Evolutionary conservation across 805 yeast species (phyloP), one percentile per base, ranked within the genome.

Genomic region (Saturnispora saitoi): DNA sequence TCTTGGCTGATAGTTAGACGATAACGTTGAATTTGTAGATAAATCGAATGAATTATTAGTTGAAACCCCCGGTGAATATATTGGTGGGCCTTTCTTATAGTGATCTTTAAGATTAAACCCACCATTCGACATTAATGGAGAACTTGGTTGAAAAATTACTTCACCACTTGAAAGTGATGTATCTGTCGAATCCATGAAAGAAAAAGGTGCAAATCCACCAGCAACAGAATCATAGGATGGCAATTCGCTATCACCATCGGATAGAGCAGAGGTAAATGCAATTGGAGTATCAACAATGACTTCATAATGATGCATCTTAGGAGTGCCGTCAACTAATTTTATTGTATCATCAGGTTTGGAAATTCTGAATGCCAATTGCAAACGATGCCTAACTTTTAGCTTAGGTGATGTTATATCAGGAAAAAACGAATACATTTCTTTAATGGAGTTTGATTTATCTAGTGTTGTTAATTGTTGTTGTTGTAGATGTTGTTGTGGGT

Each of bases 281-380:
- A 85, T 70, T 0, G 93, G 93, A 0, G 91, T 83, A 59, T 85
- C 93, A 36, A 85, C 83, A 40, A 85, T 77, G 19, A 85, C 90
- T 56, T 85, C 95, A 58, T 81, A 85, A 61, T 85, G 90, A 56
- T 83, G 88, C 67, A 78, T 64, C 52, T 75, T 76, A 2, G 68
- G 61, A 34, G 64, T 66, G 4, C 63, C 65, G 39, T 61, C 65
- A 11, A 51, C 34, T 10, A 45, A 48, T 15, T 48, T 51, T 56
- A 72, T 42, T 15, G 64, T 60, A 0, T 76, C 72, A 50, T 81
- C 84, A 1, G 79, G 79, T 55, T 75, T 79, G 11, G 86, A 77
- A 26, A 85, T 77, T 49, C 93, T 68, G 49, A 85, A 73, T 56
- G 84, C 78, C 4, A 85, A 73, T 60, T 85, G 93, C 44, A 85